A percentile compares a stretch with the other conserved stretches of the same genome.
These are phyloP conservation scores for Boletus huronensis DNA, from an alignment of 768 basidiomycete species.

Conservation along the genomic window DNA sequence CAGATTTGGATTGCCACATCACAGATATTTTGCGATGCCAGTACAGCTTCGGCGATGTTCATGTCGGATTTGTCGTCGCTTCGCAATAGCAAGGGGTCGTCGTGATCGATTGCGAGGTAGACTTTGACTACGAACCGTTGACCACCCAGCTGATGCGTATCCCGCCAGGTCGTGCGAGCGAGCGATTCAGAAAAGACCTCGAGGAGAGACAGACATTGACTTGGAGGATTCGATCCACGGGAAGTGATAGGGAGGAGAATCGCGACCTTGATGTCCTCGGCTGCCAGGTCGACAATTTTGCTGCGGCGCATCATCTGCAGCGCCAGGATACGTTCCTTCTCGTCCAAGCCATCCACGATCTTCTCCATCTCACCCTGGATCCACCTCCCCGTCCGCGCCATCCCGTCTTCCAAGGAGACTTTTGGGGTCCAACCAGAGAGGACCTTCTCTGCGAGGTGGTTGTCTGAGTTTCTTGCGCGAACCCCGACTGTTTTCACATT, in stretches of 20 bases:
- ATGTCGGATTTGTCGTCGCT: conserved; percentile 4
- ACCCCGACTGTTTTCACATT: conserved; percentile 43
- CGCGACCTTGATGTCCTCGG: conserved; percentile 40
- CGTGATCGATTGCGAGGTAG: conserved; percentile 53
- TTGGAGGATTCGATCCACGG: conserved; percentile 34
- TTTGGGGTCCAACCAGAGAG: conserved; percentile 43
- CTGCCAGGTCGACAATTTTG: conserved; percentile 36
- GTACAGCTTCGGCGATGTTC: conserved; percentile 36
- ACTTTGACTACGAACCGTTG: conserved; percentile 37
- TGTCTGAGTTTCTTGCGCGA: conserved; percentile 50
- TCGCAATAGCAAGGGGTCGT: conserved; percentile 40
- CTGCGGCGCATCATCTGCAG: conserved; percentile 34
- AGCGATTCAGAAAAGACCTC: conserved; percentile 42
- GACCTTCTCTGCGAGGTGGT: conserved; percentile 30
- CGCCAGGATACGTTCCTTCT: conserved; percentile 7
- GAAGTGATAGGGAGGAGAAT: conserved; percentile 60
- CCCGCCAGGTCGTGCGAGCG: conserved; percentile 43
- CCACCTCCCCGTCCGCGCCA: conserved; percentile 47
- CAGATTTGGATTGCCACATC: conserved; percentile 38
- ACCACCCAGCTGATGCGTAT: conserved; percentile 33
- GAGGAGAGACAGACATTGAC: conserved; percentile 43
- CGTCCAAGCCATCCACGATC: conserved; percentile 3
- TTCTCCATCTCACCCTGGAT: conserved; percentile 39
- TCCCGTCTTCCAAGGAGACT: conserved; percentile 42
- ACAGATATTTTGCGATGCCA: conserved; percentile 37